phyloP scores from a whole-genome alignment of 2,329 filamentous ascomycete genomes.

The Graphilbum ipis-grandicollis region DNA sequence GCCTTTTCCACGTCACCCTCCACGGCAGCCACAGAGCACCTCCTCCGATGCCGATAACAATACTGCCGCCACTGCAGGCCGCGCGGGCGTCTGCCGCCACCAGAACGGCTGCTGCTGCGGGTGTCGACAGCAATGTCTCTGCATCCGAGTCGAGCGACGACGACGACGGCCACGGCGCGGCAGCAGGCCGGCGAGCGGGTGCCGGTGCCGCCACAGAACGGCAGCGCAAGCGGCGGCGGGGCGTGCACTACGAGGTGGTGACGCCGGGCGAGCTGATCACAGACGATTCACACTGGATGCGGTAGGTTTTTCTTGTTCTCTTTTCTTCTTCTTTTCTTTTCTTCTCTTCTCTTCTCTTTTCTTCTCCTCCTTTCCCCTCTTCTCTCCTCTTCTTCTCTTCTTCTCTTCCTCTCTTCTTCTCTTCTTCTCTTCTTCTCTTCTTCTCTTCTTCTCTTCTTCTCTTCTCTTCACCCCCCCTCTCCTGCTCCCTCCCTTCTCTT shows the following conservation, averaged over 20 bases:
- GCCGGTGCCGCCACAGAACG: conserved; percentile 7
- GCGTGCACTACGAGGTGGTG: conserved; percentile 40
- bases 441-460: background rate
- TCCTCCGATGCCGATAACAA: conserved; percentile 28
- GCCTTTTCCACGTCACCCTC: too few relatives aligned
- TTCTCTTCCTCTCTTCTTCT: background rate
- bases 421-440: background rate
- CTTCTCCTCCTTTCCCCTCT: too few relatives aligned
- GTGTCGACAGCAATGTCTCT: conserved; percentile 12
- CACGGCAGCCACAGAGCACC: too few relatives aligned
- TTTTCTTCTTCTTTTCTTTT: background rate
- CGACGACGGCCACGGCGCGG: conserved; percentile 24
- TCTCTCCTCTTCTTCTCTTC: background rate
- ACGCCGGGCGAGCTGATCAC: conserved; percentile 84
- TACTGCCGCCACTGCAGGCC: conserved; percentile 22
- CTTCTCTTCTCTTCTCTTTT: background rate
- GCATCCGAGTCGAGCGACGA: conserved; percentile 27
- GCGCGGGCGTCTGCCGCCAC: conserved; percentile 8
- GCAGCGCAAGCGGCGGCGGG: background rate
- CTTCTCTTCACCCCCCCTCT: background rate
- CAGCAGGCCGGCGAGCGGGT: conserved; percentile 22
- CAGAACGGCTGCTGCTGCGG: background rate
- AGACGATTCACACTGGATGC: conserved; percentile 92
- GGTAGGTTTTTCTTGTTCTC: conserved; percentile 22
- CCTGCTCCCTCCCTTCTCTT: background rate